Base-by-base conservation (phyloP, 73 alveolate genomes). In the Paraurostyla sp. region DNA sequence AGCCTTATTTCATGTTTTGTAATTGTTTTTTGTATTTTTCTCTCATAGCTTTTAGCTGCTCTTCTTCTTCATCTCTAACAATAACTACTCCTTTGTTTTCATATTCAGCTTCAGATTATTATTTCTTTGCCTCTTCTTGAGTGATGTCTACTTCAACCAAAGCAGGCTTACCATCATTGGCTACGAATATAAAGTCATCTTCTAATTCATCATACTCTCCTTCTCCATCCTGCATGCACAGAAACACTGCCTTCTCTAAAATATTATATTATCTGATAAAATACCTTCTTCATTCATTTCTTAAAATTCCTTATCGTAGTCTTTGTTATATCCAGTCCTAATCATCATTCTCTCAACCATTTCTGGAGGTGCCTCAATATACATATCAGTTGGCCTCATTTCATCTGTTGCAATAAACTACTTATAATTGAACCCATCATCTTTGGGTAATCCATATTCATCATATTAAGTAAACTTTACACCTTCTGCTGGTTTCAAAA, bases 121-220 rank as follows among this genome's bases (percentile, higher is more conserved):
- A 16, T 29, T 45, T 27, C 4, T 30, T 3, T 35, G 48, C 20
- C n/a, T 1, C 9, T 1, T 23, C 9, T 23, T 50, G 54, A 18
- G 52, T 9, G 56, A 23, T 69, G n/a, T 56, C 68, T 41, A 60
- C 85, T 41, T 22, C 76, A 1, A 62, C 82, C 36, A 56, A 27
- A 1, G 92, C 84, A n/a, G 82, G 71, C 36, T 56, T 62, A 25
- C 92, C 92, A 46, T 62, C 92, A 65, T 83, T 83, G 45, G 92
- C 92, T 16, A 83, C 42, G 40, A 83, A 20, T 3, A 83, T 38
- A 43, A 83, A 83, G 32, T 83, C 92, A 45, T 83, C 92, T 42
- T 83, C 92, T n/a, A 83, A 60, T 22, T 83, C 84, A 16, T 83
- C 92, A 65, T 83, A 78, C 38, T 57, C 89, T 20, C 75, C 89